Base-by-base conservation (phyloP, 805 yeast species). In the Barnettozyma californica region DNA sequence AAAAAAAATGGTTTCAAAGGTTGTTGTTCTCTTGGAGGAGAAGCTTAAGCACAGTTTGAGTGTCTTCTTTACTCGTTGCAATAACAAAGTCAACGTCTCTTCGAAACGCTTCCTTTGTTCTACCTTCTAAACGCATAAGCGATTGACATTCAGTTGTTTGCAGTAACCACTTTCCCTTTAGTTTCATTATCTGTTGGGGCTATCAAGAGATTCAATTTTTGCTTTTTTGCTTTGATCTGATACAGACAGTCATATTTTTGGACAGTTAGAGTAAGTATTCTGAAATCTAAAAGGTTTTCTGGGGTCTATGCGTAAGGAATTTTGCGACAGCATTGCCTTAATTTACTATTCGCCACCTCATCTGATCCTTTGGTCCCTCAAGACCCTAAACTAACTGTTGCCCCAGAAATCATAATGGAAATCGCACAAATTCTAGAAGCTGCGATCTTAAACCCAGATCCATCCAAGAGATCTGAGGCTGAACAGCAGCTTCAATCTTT, bases 401-500 rank as follows among this genome's bases (percentile, higher is more conserved):
- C 5, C 13, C 35, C 19, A 27, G 26, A 33, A 11, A 42, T 11
- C 47, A 50, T 25, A 27, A 58, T 58, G 62, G 86, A 87, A 68
- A 79, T 89, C 62, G 78, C 81, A 55, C 76, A 76, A 57, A 72
- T 86, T 53, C 78, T 90, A 61, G 95, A 88, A 64, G 82, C 83
- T 60, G 95, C 96, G 50, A 79, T 90, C 63, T 70, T 85, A 58
- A 78, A 77, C 62, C 78, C 83, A 20, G 80, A 87, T 65, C 81
- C 84, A 34, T 68, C 70, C 49, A 76, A 78, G 56, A 81, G 97
- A 69, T 68, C 81, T 38, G 77, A 79, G 54, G 96, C 97, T 52
- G 96, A 89, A 68, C 73, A 78, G 39, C 87, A 87, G 67, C 77
- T 92, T 59, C 74, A 75, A 56, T 76, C 77, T 44, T 78, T 88